Conservation (phyloP, 208 protist genomes). For the Plasmodiophora brassicae region DNA sequence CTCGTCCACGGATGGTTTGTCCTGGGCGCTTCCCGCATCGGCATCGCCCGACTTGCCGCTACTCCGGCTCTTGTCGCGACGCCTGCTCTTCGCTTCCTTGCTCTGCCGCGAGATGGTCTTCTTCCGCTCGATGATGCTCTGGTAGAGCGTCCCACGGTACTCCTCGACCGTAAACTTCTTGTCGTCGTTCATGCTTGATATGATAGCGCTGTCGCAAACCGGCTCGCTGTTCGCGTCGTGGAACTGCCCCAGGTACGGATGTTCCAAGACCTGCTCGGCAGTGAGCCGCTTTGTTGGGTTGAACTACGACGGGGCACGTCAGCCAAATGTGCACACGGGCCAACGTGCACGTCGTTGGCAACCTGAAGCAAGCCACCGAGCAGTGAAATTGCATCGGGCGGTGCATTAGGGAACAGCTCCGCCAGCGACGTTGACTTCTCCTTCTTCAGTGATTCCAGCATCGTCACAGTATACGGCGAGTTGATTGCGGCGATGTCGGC, state of each 20-base stretch:
- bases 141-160: background rate
- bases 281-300: constrained; percentile 44
- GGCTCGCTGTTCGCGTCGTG: constrained; percentile 30
- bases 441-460: constrained; percentile 53
- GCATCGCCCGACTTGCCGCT: background rate
- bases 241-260: constrained; percentile 52
- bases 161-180: background rate
- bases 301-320: no score
- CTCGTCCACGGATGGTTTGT: no score
- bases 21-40: no score
- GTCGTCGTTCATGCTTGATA: background rate
- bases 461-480: constrained; percentile 53
- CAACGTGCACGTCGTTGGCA: no score
- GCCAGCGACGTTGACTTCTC: background rate
- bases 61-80: background rate
- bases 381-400: constrained; percentile 46
- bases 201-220: background rate
- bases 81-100: background rate
- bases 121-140: constrained; percentile 2
- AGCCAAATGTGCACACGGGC: no score
- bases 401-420: constrained; percentile 41
- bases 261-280: constrained; percentile 37
- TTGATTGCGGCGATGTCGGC: constrained; percentile 58
- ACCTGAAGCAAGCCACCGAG: constrained; percentile 21
- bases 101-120: background rate